Percentiles rank a stretch among this genome's conserved stretches.
Evolutionary conservation across 2,329 filamentous ascomycete species (phyloP).

Genomic region (Pseudogymnoascus sp.): DNA sequence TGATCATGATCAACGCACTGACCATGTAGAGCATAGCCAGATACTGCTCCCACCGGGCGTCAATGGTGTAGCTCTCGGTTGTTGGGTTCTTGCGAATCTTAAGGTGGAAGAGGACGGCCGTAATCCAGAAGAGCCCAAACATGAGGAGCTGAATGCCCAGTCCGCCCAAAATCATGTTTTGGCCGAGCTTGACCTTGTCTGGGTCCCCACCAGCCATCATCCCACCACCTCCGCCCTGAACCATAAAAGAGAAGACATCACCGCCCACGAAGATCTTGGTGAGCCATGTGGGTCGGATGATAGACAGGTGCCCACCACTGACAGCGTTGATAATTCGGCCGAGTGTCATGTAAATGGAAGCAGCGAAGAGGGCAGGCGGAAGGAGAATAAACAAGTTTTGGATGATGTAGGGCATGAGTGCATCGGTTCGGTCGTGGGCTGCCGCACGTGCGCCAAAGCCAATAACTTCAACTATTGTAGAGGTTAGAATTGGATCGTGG

Average conservation of each 20-base stretch:
- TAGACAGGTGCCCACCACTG: slow-evolving; percentile 30
- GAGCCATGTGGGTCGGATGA: slow-evolving; percentile 35
- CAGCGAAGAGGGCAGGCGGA: slow-evolving; percentile 26
- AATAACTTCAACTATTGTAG: slow-evolving; percentile 18
- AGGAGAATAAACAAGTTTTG: slow-evolving; percentile 25
- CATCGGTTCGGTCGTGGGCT: slow-evolving; percentile 29
- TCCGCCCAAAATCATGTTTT: slow-evolving; percentile 47
- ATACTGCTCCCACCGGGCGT: slow-evolving; percentile 27
- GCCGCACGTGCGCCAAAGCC: slow-evolving; percentile 23
- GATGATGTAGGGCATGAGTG: slow-evolving; percentile 27
- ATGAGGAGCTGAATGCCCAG: slow-evolving; percentile 49
- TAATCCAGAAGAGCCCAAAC: slow-evolving; percentile 47
- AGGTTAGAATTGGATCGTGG: slow-evolving; percentile 11
- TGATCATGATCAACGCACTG: slow-evolving; percentile 37
- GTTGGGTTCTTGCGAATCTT: slow-evolving; percentile 17
- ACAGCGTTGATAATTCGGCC: slow-evolving; percentile 21
- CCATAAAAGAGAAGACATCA: slow-evolving; percentile 43
- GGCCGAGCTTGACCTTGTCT: slow-evolving; percentile 30
- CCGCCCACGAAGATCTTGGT: slow-evolving; percentile 48
- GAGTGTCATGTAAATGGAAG: slow-evolving; percentile 27
- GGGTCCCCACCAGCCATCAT: slow-evolving; percentile 27
- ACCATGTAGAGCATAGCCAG: slow-evolving; percentile 35
- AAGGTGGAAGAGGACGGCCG: slow-evolving; percentile 28
- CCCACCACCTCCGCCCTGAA: slow-evolving; percentile 40
- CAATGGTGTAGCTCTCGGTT: slow-evolving; percentile 7